Base-by-base conservation (phyloP, 2,329 filamentous ascomycete genomes). In the Aspergillus calidoustus region DNA sequence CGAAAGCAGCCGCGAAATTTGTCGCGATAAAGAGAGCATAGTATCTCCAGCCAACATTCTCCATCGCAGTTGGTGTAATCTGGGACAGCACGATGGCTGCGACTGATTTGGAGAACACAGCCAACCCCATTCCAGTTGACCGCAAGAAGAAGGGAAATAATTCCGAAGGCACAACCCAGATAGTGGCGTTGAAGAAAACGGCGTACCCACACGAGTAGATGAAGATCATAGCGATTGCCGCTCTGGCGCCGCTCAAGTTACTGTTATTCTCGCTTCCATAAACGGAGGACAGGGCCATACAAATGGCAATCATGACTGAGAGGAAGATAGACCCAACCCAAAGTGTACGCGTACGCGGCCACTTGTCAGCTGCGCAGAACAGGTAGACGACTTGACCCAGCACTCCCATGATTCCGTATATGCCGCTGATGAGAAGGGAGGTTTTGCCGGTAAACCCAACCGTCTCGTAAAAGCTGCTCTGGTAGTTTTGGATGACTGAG, bases 341-440 rank as follows among this genome's bases (percentile, higher is more conserved):
- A 23, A 77, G 64, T 23, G 74, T 76, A 23, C 67, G 61, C 13
- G 64, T 74, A n/a, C 75, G 67, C 4, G 72, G 72, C 74, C 74
- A 76, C 47, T 66, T 69, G 53, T 78, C 75, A 1, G 74, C 71
- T 7, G 77, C 71, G 9, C 71, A 53, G 8, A 70, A 58, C 3
- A 77, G 68, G 55, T 76, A 73, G 44, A 74, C 67, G 17, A 76
- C 60, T 54, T 77, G 74, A 3, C 75, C 74, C 3, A 75, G 60
- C 7, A 78, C 67, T 7, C 74, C 76, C 74, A 78, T 77, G 62
- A 78, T 72, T 1, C 76, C 76, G 52, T 78, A 79, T 7, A 71
- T 63, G 1, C 70, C 74, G 43, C 70, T 73, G 55, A 78, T 77
- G 11, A 78, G 66, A 4, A 78, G 59, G 0, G 69, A 69, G 9